Evolutionary conservation across 768 basidiomycete species (phyloP).

Genomic region (Boletus sp.): DNA sequence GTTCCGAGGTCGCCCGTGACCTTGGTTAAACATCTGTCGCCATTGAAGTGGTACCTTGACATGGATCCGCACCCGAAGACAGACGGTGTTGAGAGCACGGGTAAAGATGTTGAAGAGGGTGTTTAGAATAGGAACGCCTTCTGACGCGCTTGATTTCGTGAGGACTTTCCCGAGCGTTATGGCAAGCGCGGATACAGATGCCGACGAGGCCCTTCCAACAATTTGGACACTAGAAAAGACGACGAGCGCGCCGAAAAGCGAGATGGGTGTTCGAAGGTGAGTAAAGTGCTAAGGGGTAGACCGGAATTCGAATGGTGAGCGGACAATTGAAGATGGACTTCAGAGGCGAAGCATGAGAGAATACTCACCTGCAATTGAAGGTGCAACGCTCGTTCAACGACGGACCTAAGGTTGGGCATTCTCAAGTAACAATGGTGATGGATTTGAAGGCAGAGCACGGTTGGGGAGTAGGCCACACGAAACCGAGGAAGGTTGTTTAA

Average conservation of each 20-base stretch:
- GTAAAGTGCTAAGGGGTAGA: background rate
- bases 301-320: background rate
- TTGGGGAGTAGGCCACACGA: background rate
- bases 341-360: background rate
- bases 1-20: background rate
- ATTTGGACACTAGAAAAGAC: slow-evolving; percentile 9
- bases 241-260: slow-evolving; percentile 7
- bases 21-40: background rate
- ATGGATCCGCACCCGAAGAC: slow-evolving; percentile 12
- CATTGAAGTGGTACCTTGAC: slow-evolving; percentile 9
- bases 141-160: background rate
- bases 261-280: background rate
- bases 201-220: background rate
- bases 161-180: slow-evolving; percentile 5
- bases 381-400: slow-evolving; percentile 8
- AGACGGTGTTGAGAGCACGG: slow-evolving; percentile 15
- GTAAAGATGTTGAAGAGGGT: slow-evolving; percentile 11
- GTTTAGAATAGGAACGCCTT: background rate
- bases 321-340: background rate
- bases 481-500: background rate
- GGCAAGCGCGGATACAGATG: background rate
- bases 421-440: background rate
- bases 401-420: slow-evolving; percentile 7
- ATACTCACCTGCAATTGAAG: slow-evolving; percentile 11
- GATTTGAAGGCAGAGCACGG: background rate